Evolutionary conservation across 2,329 filamentous ascomycete species (phyloP).

Genomic region (Penicillium sp.): DNA sequence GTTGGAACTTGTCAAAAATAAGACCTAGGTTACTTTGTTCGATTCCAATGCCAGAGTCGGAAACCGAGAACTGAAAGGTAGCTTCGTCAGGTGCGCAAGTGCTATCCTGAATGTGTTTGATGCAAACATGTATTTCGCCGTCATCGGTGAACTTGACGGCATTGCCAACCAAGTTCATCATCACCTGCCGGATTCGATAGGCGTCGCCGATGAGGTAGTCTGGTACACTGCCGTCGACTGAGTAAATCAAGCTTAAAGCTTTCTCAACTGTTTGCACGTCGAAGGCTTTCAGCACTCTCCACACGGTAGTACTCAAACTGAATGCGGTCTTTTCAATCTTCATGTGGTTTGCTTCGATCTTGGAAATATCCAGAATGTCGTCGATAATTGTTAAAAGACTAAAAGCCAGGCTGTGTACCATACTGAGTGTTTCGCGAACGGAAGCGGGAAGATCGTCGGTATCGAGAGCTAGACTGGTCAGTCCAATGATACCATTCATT

Average conservation of each 20-base stretch:
- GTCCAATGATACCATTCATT: slow-evolving; percentile 94
- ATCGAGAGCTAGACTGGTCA: slow-evolving; percentile 90
- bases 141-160: slow-evolving; percentile 97
- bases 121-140: slow-evolving; percentile 86
- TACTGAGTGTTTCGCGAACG: slow-evolving; percentile 93
- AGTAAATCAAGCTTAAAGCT: slow-evolving; percentile 83
- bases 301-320: slow-evolving; percentile 85
- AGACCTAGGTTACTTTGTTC: slow-evolving; percentile 88
- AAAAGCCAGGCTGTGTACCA: slow-evolving; percentile 91
- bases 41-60: slow-evolving; percentile 92
- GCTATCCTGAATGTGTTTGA: slow-evolving; percentile 63
- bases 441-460: slow-evolving; percentile 88
- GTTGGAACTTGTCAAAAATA: slow-evolving; percentile 97
- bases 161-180: slow-evolving; percentile 91
- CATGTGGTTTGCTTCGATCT: slow-evolving; percentile 90
- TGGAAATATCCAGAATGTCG: slow-evolving; percentile 64
- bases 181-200: slow-evolving; percentile 90
- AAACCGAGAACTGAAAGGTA: slow-evolving; percentile 88
- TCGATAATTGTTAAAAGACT: slow-evolving; percentile 94
- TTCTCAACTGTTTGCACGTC: slow-evolving; percentile 96
- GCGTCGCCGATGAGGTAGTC: slow-evolving; percentile 92
- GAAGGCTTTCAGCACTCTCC: slow-evolving; percentile 92
- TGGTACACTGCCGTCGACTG: slow-evolving; percentile 84
- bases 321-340: slow-evolving; percentile 95
- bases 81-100: slow-evolving; percentile 69